Conservation (phyloP, 331 rosid species). For the Rhamnella rubrinervis region DNA sequence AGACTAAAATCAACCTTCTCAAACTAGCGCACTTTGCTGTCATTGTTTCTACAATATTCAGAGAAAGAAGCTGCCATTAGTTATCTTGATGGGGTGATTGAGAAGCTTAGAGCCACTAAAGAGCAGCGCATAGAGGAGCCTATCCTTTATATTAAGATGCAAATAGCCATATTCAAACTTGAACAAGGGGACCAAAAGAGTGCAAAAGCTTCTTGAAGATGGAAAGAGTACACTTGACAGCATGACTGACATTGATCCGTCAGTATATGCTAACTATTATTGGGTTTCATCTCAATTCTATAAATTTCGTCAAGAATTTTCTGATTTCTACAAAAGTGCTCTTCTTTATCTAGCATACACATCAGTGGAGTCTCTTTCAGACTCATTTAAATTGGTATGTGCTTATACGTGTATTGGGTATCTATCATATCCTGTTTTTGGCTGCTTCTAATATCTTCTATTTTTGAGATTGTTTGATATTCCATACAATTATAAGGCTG, state of each 20-base stretch:
- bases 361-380: constrained; percentile 94
- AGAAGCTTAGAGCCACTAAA: constrained; percentile 81
- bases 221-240: constrained; percentile 93
- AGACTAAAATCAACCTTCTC: constrained; percentile 96
- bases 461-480: background rate
- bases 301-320: constrained; percentile 90
- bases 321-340: constrained; percentile 97
- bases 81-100: constrained; percentile 88
- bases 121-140: constrained; percentile 98
- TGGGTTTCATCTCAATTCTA: constrained; percentile 96
- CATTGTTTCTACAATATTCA: constrained; percentile 85
- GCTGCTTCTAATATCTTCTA: background rate
- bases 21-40: constrained; percentile 99
- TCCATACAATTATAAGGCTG: too few species aligned
- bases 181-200: constrained; percentile 84
- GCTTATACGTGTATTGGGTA: background rate
- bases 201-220: constrained; percentile 90
- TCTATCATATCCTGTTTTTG: background rate
- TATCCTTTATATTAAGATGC: constrained; percentile 87
- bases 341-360: constrained; percentile 98
- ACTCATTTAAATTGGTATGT: constrained; percentile 90
- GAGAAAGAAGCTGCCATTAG: constrained; percentile 91
- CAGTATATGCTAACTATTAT: constrained; percentile 86
- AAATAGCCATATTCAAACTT: constrained; percentile 77
- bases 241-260: constrained; percentile 99